Base-by-base conservation (phyloP, 768 basidiomycete species). In the Cystobasidium onofrii region DNA sequence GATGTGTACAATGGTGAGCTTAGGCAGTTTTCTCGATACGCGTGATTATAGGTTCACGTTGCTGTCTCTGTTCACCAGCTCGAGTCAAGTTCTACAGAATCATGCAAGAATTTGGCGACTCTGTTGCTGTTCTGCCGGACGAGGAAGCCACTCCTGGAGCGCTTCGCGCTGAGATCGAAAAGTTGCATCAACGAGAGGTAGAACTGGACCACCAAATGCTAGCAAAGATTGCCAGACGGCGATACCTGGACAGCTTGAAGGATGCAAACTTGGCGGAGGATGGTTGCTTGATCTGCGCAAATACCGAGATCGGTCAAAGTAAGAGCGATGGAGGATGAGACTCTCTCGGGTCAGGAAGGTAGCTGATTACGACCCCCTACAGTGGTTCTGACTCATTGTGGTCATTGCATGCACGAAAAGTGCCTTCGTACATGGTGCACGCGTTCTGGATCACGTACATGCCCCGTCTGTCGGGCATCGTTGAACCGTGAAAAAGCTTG, bases 341-440 rank as follows among this genome's bases (percentile, higher is more conserved):
- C n/a, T n/a, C n/a, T n/a, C n/a, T n/a, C n/a, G n/a, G n/a, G n/a
- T n/a, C n/a, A n/a, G n/a, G n/a, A n/a, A n/a, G n/a, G n/a, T n/a
- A n/a, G n/a, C n/a, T n/a, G n/a, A n/a, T n/a, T n/a, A n/a, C n/a
- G n/a, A n/a, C n/a, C 52, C 27, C 27, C 12, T 23, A 29, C 39
- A 36, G 78, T 76, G 13, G 63, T 79, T 3, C 43, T 79, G 15
- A 78, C 77, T 2, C 43, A 17, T 17, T 79, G 78, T 63, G 77
- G 67, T 0, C 78, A 79, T 43, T 29, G 76, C 23, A 70, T 74
- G 33, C 78, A 77, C 70, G 33, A 55, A 13, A 1, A 0, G 0
- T 79, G 78, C 64, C 75, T 78, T 63, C 34, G 27, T 20, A 44
- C 41, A 13, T 78, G 78, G 78, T 36, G 63, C n/a, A 7, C 15